Evolutionary conservation across 2,329 filamentous ascomycete species (phyloP).

Genomic region (Aureobasidium sp.): DNA sequence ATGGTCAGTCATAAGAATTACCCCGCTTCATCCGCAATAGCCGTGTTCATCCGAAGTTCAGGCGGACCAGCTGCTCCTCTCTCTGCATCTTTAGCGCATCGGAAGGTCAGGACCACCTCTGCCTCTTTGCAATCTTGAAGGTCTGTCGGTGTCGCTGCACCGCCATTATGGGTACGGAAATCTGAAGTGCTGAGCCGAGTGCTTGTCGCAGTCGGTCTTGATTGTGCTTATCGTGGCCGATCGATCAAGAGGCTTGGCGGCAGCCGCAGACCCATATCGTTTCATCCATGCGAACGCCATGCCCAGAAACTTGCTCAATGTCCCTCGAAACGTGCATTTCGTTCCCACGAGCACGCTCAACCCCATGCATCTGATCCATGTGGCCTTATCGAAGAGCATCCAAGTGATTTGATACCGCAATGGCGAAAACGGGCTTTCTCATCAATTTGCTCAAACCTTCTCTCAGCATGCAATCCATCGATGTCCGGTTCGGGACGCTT

Average conservation of each 20-base stretch:
- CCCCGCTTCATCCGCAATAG: background rate
- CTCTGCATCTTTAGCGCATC: too few species aligned
- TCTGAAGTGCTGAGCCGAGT: background rate
- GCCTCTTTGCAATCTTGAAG: background rate
- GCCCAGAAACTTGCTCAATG: slow-evolving; percentile 1
- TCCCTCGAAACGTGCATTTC: background rate
- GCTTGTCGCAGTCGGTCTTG: background rate
- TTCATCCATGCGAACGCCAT: slow-evolving; percentile 1
- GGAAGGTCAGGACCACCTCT: background rate
- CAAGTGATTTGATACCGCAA: background rate
- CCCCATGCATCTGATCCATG: background rate
- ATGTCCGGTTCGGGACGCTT: background rate
- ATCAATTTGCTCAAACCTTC: slow-evolving; percentile 2
- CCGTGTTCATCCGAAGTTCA: background rate
- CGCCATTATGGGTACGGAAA: too few species aligned
- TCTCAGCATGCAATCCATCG: background rate
- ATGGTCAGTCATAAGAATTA: background rate
- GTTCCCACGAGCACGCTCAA: background rate
- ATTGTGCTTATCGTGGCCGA: background rate
- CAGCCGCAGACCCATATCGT: background rate
- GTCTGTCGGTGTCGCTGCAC: background rate
- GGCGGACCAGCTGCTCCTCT: background rate
- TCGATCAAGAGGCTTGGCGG: background rate
- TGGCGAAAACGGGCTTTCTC: background rate
- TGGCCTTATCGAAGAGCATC: background rate